Evolutionary conservation across 345 rosid species (phyloP).

Genomic region (Citrus unshiu): DNA sequence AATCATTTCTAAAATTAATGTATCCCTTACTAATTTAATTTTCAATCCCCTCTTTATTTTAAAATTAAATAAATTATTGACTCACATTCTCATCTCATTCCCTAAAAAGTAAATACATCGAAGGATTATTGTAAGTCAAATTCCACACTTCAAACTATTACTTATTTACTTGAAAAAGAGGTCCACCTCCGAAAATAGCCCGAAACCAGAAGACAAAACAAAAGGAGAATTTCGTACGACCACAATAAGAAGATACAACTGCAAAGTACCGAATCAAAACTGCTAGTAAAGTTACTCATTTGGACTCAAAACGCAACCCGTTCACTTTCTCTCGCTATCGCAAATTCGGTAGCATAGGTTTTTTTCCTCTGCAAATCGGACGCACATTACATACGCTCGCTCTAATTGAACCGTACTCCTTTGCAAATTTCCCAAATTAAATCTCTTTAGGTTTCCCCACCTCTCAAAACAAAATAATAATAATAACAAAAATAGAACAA

Average conservation of each 20-base stretch:
- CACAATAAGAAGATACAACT: background rate
- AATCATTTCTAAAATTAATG: no score
- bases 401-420: background rate
- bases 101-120: no score
- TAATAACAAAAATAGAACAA: no score
- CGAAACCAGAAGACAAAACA: background rate
- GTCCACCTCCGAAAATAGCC: background rate
- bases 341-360: conserved; percentile 11
- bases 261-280: background rate
- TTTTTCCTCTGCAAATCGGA: conserved; percentile 19
- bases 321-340: background rate
- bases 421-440: background rate
- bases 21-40: no score
- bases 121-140: no score
- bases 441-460: background rate
- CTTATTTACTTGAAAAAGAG: no score
- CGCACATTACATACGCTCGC: background rate
- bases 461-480: no score
- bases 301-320: background rate
- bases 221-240: background rate
- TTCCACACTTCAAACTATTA: no score
- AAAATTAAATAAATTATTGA: no score
- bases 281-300: background rate
- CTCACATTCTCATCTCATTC: no score
- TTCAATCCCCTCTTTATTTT: no score